Evolutionary conservation across 345 rosid species (phyloP).

Genomic region (Rubroshorea leprosula): DNA sequence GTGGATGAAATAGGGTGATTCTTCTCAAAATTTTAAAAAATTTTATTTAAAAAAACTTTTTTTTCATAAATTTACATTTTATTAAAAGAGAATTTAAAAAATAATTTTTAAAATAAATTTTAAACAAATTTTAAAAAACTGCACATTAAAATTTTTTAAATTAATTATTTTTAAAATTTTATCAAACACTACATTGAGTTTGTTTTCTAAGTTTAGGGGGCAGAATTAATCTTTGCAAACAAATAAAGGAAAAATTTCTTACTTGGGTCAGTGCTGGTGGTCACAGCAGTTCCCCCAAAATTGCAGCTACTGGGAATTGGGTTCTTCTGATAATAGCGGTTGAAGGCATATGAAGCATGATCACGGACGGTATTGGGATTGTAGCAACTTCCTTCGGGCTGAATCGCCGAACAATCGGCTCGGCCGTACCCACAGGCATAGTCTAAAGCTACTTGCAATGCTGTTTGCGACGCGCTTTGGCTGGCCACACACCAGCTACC

Average conservation of each 20-base stretch:
- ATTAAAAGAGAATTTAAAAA: too few species aligned
- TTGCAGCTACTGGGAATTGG: conserved; percentile 70
- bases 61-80: too few species aligned
- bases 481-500: conserved; percentile 84
- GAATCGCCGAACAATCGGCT: conserved; percentile 69
- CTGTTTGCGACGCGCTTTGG: conserved; percentile 51
- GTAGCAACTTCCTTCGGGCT: conserved; percentile 54
- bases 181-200: too few species aligned
- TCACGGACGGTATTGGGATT: conserved; percentile 48
- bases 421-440: conserved; percentile 87
- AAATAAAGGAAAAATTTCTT: conserved; percentile 12
- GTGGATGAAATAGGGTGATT: too few species aligned
- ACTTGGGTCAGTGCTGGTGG: conserved; percentile 88
- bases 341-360: conserved; percentile 87
- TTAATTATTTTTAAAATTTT: too few species aligned
- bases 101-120: too few species aligned
- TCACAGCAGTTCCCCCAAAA: conserved; percentile 75
- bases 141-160: too few species aligned
- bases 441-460: conserved; percentile 75
- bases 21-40: too few species aligned
- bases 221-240: too few species aligned
- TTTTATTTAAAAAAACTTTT: too few species aligned
- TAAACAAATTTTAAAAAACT: too few species aligned
- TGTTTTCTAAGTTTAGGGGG: too few species aligned
- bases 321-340: conserved; percentile 69